These are phyloP conservation scores for Epithemia pelagica DNA, from an alignment of 108 stramenopile species.

Conservation along the genomic window DNA sequence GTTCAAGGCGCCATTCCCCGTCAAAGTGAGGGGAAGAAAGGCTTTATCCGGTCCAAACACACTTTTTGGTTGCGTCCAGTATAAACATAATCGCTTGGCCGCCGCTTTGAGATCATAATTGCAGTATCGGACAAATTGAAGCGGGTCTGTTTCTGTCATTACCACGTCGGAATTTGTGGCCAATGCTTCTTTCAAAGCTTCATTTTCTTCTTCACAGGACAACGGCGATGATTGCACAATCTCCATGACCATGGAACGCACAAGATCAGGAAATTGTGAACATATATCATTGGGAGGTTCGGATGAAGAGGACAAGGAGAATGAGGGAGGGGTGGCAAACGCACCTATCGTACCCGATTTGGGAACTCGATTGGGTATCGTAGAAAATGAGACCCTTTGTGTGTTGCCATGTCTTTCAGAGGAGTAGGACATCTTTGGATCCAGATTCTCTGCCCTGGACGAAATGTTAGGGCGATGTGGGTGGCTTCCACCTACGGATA, in stretches of 20 bases:
- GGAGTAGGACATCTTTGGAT: too few relatives aligned
- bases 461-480: too few relatives aligned
- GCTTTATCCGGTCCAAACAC: constrained; percentile 38
- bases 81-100: constrained; percentile 7
- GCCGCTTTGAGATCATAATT: neutral
- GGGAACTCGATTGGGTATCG: too few relatives aligned
- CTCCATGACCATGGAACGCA: neutral
- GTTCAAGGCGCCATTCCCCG: constrained; percentile 1
- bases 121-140: neutral
- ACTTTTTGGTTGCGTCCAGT: constrained; percentile 44
- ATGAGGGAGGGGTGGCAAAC: too few relatives aligned
- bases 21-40: constrained; percentile 32
- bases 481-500: too few relatives aligned
- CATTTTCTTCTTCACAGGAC: neutral
- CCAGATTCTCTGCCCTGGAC: too few relatives aligned
- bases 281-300: neutral
- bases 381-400: too few relatives aligned
- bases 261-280: neutral
- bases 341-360: too few relatives aligned
- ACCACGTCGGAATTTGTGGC: neutral
- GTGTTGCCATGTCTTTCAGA: too few relatives aligned
- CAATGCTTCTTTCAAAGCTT: neutral
- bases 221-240: neutral
- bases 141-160: neutral
- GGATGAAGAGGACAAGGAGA: neutral